Conservation (phyloP, 768 basidiomycete species). For the Sutorius australiensis region DNA sequence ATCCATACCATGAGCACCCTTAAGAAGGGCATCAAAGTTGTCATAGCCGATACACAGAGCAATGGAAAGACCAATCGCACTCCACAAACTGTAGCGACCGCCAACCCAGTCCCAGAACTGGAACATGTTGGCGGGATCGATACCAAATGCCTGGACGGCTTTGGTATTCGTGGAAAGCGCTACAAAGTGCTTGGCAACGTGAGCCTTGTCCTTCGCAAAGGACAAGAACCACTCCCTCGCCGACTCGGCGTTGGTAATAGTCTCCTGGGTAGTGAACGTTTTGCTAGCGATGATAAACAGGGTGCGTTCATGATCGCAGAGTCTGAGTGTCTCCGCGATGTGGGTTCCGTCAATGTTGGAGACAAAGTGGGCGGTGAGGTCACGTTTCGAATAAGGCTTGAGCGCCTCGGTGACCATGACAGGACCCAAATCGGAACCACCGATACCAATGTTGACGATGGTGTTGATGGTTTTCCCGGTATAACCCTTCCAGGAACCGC, state of each 20-base stretch:
- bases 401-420: slow-evolving; percentile 99
- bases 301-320: slow-evolving; percentile 87
- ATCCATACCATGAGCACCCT: slow-evolving; percentile 97
- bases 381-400: slow-evolving; percentile 87
- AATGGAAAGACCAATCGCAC: slow-evolving; percentile 95
- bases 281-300: slow-evolving; percentile 98
- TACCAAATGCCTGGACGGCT: slow-evolving; percentile 92
- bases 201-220: slow-evolving; percentile 76
- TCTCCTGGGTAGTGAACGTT: slow-evolving; percentile 99
- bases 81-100: slow-evolving; percentile 97
- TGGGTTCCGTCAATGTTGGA: slow-evolving; percentile 99
- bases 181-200: slow-evolving; percentile 98
- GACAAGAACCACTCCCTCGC: slow-evolving; percentile 93
- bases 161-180: slow-evolving; percentile 95
- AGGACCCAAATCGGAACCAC: slow-evolving; percentile 95
- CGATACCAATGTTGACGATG: slow-evolving; percentile 98
- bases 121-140: slow-evolving; percentile 93
- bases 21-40: slow-evolving; percentile 85
- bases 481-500: slow-evolving; percentile 93
- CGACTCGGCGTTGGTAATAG: slow-evolving; percentile 95
- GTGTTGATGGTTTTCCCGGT: slow-evolving; percentile 92
- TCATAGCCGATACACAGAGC: slow-evolving; percentile 91
- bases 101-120: slow-evolving; percentile 99
- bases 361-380: slow-evolving; percentile 84
- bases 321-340: slow-evolving; percentile 78